These are phyloP conservation scores for Fusarium sp. DNA, from an alignment of 2,329 filamentous ascomycete genomes.

Conservation along the genomic window DNA sequence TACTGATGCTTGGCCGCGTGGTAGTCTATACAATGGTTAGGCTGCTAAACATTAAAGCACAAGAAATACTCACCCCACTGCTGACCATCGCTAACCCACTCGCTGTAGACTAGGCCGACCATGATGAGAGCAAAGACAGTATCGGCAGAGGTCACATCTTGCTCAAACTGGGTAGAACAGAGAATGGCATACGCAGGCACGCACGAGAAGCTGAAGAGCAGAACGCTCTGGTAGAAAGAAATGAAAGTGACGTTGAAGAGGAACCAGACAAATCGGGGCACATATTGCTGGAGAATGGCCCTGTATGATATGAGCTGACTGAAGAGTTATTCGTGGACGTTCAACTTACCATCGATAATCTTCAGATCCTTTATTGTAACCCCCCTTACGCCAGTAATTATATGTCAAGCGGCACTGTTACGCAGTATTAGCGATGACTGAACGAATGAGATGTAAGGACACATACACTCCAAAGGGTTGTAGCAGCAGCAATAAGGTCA, in stretches of 20 bases:
- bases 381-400: slow-evolving; percentile 97
- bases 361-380: slow-evolving; percentile 88
- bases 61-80: slow-evolving; percentile 76
- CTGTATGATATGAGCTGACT: slow-evolving; percentile 49
- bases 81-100: slow-evolving; percentile 89
- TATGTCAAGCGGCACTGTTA: slow-evolving; percentile 81
- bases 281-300: slow-evolving; percentile 75
- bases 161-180: slow-evolving; percentile 73
- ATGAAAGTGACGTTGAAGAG: slow-evolving; percentile 93
- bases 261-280: slow-evolving; percentile 76
- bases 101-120: slow-evolving; percentile 66
- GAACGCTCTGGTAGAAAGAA: slow-evolving; percentile 80
- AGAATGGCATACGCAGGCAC: slow-evolving; percentile 85
- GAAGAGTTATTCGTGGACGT: neutral
- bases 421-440: slow-evolving; percentile 1
- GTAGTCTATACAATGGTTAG: slow-evolving; percentile 64
- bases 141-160: slow-evolving; percentile 57
- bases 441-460: neutral
- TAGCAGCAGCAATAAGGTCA: slow-evolving; percentile 77
- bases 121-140: slow-evolving; percentile 58
- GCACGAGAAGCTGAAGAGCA: slow-evolving; percentile 81
- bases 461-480: slow-evolving; percentile 81
- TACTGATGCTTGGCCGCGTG: slow-evolving; percentile 85
- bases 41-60: neutral
- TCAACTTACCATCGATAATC: slow-evolving; percentile 83